Percentiles rank a stretch among this genome's conserved stretches.
These are phyloP conservation scores for Auricularia cornea DNA, from an alignment of 768 basidiomycete species.

Conservation along the genomic window DNA sequence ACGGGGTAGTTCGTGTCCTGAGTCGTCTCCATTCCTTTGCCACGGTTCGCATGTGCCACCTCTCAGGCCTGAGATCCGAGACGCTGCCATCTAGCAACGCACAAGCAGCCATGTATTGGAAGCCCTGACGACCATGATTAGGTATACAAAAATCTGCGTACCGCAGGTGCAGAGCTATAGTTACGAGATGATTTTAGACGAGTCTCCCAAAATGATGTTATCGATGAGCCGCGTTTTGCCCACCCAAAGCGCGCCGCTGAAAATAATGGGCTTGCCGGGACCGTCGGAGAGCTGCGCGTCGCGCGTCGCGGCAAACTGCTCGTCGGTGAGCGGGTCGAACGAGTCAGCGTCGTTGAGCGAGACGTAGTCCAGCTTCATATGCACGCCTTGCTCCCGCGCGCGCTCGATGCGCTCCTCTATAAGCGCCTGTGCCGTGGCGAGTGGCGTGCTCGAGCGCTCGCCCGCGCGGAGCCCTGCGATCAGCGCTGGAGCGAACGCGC, in stretches of 20 bases:
- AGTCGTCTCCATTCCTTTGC: too few relatives aligned
- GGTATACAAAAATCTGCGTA: too few relatives aligned
- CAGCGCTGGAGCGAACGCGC: slow-evolving; percentile 50
- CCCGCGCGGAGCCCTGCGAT: slow-evolving; percentile 59
- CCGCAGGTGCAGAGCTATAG: too few relatives aligned
- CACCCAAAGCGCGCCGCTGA: slow-evolving; percentile 84
- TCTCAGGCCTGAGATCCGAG: too few relatives aligned
- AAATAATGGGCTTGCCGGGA: slow-evolving; percentile 41
- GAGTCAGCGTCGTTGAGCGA: slow-evolving; percentile 77
- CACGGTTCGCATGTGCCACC: too few relatives aligned
- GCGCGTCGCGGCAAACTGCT: slow-evolving; percentile 19
- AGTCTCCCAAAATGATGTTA: slow-evolving; percentile 70
- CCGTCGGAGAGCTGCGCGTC: slow-evolving; percentile 13
- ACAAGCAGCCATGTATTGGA: too few relatives aligned
- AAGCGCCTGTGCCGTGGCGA: slow-evolving; percentile 34
- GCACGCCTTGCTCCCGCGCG: slow-evolving; percentile 29
- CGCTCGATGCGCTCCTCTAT: slow-evolving; percentile 15
- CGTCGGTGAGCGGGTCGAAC: slow-evolving; percentile 51
- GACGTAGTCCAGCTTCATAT: slow-evolving; percentile 72
- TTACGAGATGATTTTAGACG: slow-evolving; percentile 26
- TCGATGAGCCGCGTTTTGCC: slow-evolving; percentile 88
- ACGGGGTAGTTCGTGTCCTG: too few relatives aligned
- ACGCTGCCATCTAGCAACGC: too few relatives aligned
- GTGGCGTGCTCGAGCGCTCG: slow-evolving; percentile 43
- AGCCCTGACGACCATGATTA: too few relatives aligned